A percentile compares a stretch with the other conserved stretches of the same genome.
Conservation (phyloP, 345 rosid species). For the Gossypium raimondii region DNA sequence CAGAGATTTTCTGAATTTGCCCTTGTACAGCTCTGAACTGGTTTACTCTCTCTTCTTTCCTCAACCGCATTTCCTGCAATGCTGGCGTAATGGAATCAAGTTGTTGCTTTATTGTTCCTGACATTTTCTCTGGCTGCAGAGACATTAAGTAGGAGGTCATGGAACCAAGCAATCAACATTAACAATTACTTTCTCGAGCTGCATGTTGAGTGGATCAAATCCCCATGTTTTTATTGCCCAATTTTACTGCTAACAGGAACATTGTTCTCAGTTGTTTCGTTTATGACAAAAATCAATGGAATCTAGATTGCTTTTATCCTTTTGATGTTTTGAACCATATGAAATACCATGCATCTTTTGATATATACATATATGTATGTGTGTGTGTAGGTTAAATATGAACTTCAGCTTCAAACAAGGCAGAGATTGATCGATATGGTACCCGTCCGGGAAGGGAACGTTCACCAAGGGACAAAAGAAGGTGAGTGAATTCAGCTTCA, state of each 20-base stretch:
- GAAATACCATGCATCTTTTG: background rate
- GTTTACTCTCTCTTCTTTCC: constrained; percentile 84
- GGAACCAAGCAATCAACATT: background rate
- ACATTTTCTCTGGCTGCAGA: constrained; percentile 82
- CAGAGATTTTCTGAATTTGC: constrained; percentile 78
- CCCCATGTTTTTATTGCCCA: background rate
- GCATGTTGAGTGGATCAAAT: background rate
- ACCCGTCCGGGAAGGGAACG: constrained; percentile 95
- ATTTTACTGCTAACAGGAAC: background rate
- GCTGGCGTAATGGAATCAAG: constrained; percentile 91
- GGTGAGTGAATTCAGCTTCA: constrained; percentile 94
- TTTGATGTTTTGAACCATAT: background rate
- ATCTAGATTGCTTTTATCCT: background rate
- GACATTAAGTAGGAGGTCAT: constrained; percentile 4
- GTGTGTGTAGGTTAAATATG: background rate
- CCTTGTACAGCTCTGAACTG: constrained; percentile 70
- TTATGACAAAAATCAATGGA: background rate
- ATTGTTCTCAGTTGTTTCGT: background rate
- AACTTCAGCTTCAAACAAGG: constrained; percentile 14
- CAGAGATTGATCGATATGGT: constrained; percentile 23
- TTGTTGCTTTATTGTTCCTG: constrained; percentile 82
- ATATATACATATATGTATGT: background rate
- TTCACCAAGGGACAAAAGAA: constrained; percentile 93
- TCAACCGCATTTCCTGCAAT: constrained; percentile 72
- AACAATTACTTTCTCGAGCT: background rate